Evolutionary conservation across 495 filamentous ascomycete species (phyloP), one percentile per base, ranked within the genome.

Genomic region (Trichodelitschia bisporula): DNA sequence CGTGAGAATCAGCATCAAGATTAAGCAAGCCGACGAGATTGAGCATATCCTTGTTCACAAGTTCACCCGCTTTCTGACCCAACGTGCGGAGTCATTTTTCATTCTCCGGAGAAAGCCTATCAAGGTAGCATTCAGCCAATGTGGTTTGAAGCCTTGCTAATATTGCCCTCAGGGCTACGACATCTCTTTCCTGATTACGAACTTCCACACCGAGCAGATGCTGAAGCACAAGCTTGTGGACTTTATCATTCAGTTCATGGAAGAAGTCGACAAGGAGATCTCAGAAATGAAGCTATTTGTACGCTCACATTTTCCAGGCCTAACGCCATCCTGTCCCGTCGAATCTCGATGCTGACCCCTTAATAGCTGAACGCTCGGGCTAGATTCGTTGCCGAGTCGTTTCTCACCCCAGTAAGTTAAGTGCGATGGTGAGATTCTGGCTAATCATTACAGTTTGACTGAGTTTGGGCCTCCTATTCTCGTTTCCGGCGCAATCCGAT

Each of bases 241-340:
- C 45, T 97, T 97, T 44, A 86, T 95, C 36, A 90, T 99, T 36
- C 72, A 92, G 39, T 95, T 93, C 48, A 93, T 95, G 83, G 84
- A 95, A 54, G 89, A 99, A 45, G 86, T 95, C 18, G 86, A 95
- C 46, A 95, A 95, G 58, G 89, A 99, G 52, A 95, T 95, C 31
- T 95, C 84, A 1, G 89, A 95, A 54, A 93, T 95, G 86, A 99
- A 99, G 66, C 67, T 99, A 37, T 99, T 95, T 53, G 84, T 95
- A 67, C 30, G 78, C 61, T 14, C 11, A 15, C n/a, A n/a, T n/a
- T n/a, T n/a, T n/a, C n/a, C n/a, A n/a, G n/a, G 2, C n/a, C 4
- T 15, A 28, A n/a, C 10, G 14, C 8, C 14, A 12, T 28, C 19
- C 16, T 33, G 14, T 30, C 26, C 4, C 11, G 12, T 6, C 3